Evolutionary conservation across 345 rosid genomes (phyloP).

Genomic region (Brassica cretica): DNA sequence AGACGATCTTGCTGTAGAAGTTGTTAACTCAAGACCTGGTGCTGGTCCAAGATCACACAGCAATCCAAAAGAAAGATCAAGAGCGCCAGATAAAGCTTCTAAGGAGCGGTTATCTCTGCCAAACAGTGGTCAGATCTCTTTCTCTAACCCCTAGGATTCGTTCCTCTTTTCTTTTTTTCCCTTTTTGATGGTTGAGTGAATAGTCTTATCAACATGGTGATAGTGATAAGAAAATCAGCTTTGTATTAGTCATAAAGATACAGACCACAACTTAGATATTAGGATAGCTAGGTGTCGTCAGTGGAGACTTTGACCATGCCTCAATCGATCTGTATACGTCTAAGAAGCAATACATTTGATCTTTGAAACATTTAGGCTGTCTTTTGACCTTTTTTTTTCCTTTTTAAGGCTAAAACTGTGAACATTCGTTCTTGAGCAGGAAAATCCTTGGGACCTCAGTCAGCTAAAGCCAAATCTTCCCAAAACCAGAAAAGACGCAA

Average conservation of each 20-base stretch:
- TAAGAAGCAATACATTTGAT: constrained; percentile 10
- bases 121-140: constrained; percentile 53
- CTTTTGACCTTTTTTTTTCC: not conserved
- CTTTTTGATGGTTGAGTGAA: not conserved
- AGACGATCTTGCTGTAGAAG: constrained; percentile 58
- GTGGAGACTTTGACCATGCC: not conserved
- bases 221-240: not conserved
- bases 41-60: constrained; percentile 68
- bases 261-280: not conserved
- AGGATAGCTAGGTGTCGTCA: not conserved
- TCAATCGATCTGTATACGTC: not conserved
- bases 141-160: not conserved
- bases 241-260: not conserved
- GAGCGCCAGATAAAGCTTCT: constrained; percentile 49
- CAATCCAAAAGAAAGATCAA: constrained; percentile 83
- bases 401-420: not conserved
- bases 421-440: constrained; percentile 16
- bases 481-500: constrained; percentile 31
- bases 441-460: constrained; percentile 21
- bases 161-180: not conserved
- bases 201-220: constrained; percentile 6
- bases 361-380: not conserved
- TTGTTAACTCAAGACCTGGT: constrained; percentile 52
- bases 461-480: constrained; percentile 27
- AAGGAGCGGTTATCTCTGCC: constrained; percentile 79